A percentile compares a stretch with the other conserved stretches of the same genome.
Conservation (phyloP, 257 asterid genomes). For the Scutellaria minor region DNA sequence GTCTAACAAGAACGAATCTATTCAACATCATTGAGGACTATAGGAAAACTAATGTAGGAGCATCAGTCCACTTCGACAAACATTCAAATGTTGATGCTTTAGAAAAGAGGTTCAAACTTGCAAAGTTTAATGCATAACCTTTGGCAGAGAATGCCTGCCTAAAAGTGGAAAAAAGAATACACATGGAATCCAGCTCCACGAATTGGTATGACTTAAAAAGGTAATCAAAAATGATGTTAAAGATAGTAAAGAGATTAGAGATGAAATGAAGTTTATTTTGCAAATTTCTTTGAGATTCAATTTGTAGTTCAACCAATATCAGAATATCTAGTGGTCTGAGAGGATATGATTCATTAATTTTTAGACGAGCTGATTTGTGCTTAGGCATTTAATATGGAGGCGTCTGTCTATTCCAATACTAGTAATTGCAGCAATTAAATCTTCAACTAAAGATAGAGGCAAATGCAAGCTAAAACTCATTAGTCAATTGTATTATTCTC, state of each 20-base stretch:
- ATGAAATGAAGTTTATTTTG: background rate
- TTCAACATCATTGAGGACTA: background rate
- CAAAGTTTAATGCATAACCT: background rate
- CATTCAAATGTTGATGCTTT: background rate
- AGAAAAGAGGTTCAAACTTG: background rate
- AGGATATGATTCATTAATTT: slow-evolving; percentile 4
- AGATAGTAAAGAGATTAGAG: background rate
- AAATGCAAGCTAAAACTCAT: slow-evolving; percentile 10
- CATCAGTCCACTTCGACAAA: background rate
- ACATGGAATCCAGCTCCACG: background rate
- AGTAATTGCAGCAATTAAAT: slow-evolving; percentile 4
- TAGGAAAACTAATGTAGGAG: slow-evolving; percentile 2
- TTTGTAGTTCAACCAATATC: slow-evolving; percentile 8
- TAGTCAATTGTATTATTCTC: slow-evolving; percentile 36
- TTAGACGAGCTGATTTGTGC: slow-evolving; percentile 16
- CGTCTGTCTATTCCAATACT: slow-evolving; percentile 19
- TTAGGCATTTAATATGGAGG: background rate
- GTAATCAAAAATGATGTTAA: background rate
- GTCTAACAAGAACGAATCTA: background rate
- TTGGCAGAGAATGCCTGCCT: background rate
- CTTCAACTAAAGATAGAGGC: slow-evolving; percentile 23
- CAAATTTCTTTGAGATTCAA: background rate
- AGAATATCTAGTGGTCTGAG: background rate
- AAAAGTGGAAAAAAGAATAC: background rate
- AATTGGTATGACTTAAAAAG: background rate